phyloP scores from a whole-genome alignment of 257 asterid genomes.

The Capsicum pubescens region DNA sequence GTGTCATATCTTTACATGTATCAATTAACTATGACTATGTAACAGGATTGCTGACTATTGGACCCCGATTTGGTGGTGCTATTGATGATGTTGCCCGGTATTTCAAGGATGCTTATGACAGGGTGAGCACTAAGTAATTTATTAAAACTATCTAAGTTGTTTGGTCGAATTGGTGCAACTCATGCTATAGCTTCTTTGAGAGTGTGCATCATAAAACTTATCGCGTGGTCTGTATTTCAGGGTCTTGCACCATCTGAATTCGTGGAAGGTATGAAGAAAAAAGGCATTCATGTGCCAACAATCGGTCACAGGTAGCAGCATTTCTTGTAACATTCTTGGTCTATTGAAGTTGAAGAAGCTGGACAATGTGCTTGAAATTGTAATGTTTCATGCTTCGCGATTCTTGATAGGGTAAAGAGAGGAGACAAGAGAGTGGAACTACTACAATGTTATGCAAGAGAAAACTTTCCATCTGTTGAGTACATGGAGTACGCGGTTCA shows the following conservation, averaged over 20 bases:
- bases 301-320: constrained; percentile 88
- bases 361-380: constrained; percentile 9
- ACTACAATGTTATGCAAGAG: constrained; percentile 75
- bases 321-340: background rate
- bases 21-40: constrained; percentile 32
- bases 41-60: constrained; percentile 89
- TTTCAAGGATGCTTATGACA: constrained; percentile 92
- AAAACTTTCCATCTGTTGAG: constrained; percentile 84
- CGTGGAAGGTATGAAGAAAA: constrained; percentile 95
- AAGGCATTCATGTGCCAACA: constrained; percentile 95
- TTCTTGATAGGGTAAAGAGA: constrained; percentile 72
- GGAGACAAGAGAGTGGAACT: constrained; percentile 95
- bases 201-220: background rate
- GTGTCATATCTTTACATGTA: too few species aligned
- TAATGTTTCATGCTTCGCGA: background rate
- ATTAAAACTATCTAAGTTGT: background rate
- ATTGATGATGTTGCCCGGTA: constrained; percentile 48
- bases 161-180: background rate
- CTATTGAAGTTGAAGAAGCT: background rate
- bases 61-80: constrained; percentile 99
- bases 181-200: background rate
- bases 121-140: constrained; percentile 46
- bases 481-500: constrained; percentile 96
- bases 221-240: background rate
- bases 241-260: constrained; percentile 66